Conservation (phyloP, 305 asterid species). For the Rubia tinctorum region DNA sequence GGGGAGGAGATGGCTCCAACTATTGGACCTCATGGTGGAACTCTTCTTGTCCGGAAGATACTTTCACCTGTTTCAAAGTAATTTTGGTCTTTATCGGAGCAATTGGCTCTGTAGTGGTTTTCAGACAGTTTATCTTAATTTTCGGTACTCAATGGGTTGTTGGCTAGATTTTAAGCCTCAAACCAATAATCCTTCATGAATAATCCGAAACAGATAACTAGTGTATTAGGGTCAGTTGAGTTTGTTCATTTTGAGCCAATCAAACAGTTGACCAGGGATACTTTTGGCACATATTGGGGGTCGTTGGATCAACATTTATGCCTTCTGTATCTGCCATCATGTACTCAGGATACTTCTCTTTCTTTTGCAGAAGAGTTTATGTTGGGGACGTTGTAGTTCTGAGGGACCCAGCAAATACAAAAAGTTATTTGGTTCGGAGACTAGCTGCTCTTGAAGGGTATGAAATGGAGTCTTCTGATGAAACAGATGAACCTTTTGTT, state of each 20-base stretch:
- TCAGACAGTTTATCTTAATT: background rate
- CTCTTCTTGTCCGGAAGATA: constrained; percentile 84
- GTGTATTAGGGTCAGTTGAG: background rate
- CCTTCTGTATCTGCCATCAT: background rate
- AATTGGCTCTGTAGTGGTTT: background rate
- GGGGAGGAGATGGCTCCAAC: constrained; percentile 82
- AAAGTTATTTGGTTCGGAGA: constrained; percentile 68
- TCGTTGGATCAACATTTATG: background rate
- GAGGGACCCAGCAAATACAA: constrained; percentile 58
- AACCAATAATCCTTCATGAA: background rate
- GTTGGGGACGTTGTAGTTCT: constrained; percentile 83
- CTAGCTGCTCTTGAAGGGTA: constrained; percentile 82
- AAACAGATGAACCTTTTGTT: constrained; percentile 68
- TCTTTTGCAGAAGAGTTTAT: constrained; percentile 47
- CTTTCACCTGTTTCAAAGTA: constrained; percentile 63
- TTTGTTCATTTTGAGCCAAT: background rate
- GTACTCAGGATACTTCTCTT: background rate
- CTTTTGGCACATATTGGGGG: background rate
- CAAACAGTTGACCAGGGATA: background rate
- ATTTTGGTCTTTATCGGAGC: constrained; percentile 11
- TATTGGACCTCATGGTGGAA: constrained; percentile 58
- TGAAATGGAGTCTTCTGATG: constrained; percentile 77
- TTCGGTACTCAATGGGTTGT: background rate
- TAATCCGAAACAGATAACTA: background rate
- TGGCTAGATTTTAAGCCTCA: background rate